Evolutionary conservation across 176 grass and related monocot species (phyloP).

Genomic region (Bromus sterilis): DNA sequence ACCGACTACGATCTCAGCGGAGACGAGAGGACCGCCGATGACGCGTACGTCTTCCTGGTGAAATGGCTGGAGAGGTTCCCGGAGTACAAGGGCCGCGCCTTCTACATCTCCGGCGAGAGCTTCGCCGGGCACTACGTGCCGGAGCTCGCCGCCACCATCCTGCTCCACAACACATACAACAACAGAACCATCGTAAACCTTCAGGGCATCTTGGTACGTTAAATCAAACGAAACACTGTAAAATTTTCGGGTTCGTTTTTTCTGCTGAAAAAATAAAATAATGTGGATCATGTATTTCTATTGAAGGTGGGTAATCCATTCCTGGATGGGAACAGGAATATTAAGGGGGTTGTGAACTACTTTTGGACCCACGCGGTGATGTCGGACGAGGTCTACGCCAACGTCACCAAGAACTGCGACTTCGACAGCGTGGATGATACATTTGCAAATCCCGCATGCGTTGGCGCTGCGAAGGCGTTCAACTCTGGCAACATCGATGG

Average conservation of each 20-base stretch:
- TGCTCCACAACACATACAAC: constrained; percentile 33
- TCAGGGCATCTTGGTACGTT: constrained; percentile 22
- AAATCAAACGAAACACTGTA: neutral
- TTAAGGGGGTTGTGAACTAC: constrained; percentile 1
- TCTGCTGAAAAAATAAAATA: neutral
- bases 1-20: constrained; percentile 21
- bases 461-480: neutral
- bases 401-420: constrained; percentile 27
- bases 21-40: constrained; percentile 15
- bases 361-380: constrained; percentile 11
- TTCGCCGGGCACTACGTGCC: constrained; percentile 45
- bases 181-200: constrained; percentile 28
- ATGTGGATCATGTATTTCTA: neutral
- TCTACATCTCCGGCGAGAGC: constrained; percentile 62
- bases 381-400: constrained; percentile 17
- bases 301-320: constrained; percentile 34
- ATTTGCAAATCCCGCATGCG: neutral
- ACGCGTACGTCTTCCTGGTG: constrained; percentile 16
- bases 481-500: neutral
- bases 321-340: neutral
- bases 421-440: neutral
- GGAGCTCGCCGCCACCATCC: constrained; percentile 25
- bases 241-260: neutral
- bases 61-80: constrained; percentile 42
- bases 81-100: constrained; percentile 24